These are phyloP conservation scores for Aaosphaeria pasadenensis DNA, from an alignment of 2,329 filamentous ascomycete species.

Conservation along the genomic window DNA sequence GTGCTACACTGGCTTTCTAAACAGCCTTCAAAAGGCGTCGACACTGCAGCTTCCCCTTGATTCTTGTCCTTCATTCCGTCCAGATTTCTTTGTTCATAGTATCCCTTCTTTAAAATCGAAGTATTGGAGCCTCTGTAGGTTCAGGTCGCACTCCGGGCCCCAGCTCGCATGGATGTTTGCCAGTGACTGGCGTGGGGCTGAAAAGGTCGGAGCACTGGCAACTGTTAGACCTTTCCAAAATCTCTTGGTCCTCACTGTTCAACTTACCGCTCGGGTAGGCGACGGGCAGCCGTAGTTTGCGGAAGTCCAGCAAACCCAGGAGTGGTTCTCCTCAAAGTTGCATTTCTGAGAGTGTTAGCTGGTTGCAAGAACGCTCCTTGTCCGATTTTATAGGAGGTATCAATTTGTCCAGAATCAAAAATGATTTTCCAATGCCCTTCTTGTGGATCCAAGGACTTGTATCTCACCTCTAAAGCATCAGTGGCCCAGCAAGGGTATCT, in stretches of 20 bases:
- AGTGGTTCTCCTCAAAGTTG: conserved; percentile 29
- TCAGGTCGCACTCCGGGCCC: conserved; percentile 2
- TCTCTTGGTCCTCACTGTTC: no score
- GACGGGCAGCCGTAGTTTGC: conserved; percentile 24
- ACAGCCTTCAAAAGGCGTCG: no score
- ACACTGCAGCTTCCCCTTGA: no score
- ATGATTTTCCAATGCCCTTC: no score
- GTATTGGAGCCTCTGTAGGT: background rate
- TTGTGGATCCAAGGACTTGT: background rate
- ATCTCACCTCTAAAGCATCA: conserved; percentile 24
- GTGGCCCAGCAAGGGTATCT: conserved; percentile 28
- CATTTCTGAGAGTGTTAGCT: conserved; percentile 4
- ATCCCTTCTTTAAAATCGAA: no score
- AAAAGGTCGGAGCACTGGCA: conserved; percentile 22
- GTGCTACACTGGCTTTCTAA: no score
- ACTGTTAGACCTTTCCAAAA: background rate
- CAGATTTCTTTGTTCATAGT: no score
- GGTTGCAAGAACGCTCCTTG: no score
- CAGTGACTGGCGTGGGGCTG: conserved; percentile 18
- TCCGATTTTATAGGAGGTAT: no score
- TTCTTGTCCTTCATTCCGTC: no score
- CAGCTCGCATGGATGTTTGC: conserved; percentile 26
- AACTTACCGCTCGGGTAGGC: conserved; percentile 22
- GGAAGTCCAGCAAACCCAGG: conserved; percentile 25
- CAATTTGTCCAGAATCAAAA: no score